Evolutionary conservation across 768 basidiomycete species (phyloP), one percentile per base, ranked within the genome.

Genomic region (Boletellus ananiceps): DNA sequence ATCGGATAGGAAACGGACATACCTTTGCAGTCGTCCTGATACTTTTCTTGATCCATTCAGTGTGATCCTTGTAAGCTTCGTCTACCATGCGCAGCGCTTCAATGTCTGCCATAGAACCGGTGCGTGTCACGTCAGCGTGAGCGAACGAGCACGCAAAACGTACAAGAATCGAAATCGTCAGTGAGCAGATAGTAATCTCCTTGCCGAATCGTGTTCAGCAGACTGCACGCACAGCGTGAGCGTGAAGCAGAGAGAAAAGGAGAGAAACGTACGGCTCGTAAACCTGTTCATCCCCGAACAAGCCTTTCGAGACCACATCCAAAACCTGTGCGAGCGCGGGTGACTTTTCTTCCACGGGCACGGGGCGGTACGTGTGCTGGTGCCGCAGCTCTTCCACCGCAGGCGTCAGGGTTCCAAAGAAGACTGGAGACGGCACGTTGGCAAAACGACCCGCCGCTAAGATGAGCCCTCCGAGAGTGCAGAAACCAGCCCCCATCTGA

Each of bases 81-180:
- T 99, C 93, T 34, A 96, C 89, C 80, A 95, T 85, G 36, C 69
- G 71, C 50, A 93, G 75, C 7, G 94, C 93, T 52, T 82, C 78
- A 55, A 96, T 80, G 66, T 95, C 86, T 87, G 57, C 27, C 33
- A 27, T 45, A 19, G 2, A 21, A 37, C 13, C 3, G 29, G 11
- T 3, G 8, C 11, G 8, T 29, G 29, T 29, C 29, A 25, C 23
- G 6, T 29, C 29, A 29, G 8, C 29, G 8, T 43, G 37, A 54
- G 44, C 4, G 32, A 27, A 23, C 2, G 18, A 27, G 13, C 14
- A 43, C 13, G 18, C 41, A 11, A 18, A 14, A 71, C 84, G 53
- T 43, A 93, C 84, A 95, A 8, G 91, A 93, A 56, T 93, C 88
- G 62, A 97, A 98, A 72, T 98, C 94, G 63, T 98, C 93, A 0